phyloP scores from a whole-genome alignment of 1,139 yeast species.

The Hansenula sp. region DNA sequence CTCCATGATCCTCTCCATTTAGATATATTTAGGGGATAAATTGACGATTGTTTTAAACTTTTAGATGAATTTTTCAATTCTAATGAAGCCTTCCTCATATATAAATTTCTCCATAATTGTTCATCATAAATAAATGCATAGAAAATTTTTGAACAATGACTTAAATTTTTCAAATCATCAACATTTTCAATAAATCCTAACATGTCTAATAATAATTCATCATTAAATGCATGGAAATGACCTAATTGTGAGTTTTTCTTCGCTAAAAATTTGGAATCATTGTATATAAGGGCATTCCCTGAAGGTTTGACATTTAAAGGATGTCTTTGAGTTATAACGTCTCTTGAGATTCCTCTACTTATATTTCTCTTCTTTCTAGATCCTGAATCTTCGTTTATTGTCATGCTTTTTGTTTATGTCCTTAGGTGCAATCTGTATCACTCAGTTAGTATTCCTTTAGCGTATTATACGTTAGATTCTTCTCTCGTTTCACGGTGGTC shows the following conservation, averaged over 20 bases:
- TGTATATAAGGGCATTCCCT: constrained; percentile 48
- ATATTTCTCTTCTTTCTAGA: constrained; percentile 14
- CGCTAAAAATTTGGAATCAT: constrained; percentile 13
- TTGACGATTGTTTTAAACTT: constrained; percentile 7
- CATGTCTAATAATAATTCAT: constrained; percentile 51
- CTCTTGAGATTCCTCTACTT: constrained; percentile 18
- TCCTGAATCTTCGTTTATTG: constrained; percentile 8
- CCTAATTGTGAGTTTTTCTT: constrained; percentile 42
- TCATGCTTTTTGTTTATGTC: neutral
- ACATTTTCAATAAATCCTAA: constrained; percentile 42
- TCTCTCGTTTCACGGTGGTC: no score
- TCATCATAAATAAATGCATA: constrained; percentile 73
- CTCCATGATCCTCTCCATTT: constrained; percentile 83
- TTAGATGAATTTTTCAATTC: constrained; percentile 10
- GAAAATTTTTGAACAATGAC: constrained; percentile 60
- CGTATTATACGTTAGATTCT: no score
- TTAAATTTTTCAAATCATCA: constrained; percentile 42
- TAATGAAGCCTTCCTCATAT: constrained; percentile 28
- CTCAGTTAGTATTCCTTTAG: no score
- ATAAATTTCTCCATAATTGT: constrained; percentile 71
- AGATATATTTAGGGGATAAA: constrained; percentile 23
- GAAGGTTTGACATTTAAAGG: constrained; percentile 75
- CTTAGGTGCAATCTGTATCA: no score
- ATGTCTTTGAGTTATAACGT: constrained; percentile 38
- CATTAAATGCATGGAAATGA: constrained; percentile 45